phyloP scores from a whole-genome alignment of 2,329 filamentous ascomycete species.

The Penicillium sp. region DNA sequence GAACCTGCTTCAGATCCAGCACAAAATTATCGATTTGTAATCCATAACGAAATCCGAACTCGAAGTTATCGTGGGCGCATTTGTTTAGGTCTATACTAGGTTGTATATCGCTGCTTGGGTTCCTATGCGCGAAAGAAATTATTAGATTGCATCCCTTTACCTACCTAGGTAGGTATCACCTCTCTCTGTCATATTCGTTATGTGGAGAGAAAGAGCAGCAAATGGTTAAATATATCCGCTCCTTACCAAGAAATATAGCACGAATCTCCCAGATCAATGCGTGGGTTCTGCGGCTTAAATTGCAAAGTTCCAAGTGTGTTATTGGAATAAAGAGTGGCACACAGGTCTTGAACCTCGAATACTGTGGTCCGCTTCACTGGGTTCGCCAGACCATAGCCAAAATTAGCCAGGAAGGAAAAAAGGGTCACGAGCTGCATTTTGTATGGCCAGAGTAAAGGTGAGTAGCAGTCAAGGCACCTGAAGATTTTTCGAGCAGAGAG shows the following conservation, averaged over 20 bases:
- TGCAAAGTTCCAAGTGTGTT: not conserved
- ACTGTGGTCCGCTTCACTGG: not conserved
- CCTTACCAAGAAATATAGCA: slow-evolving; percentile 7
- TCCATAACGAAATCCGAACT: slow-evolving; percentile 17
- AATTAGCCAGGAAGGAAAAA: not conserved
- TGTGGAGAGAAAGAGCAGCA: not conserved
- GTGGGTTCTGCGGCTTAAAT: not conserved
- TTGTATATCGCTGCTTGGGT: slow-evolving; percentile 2
- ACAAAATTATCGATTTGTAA: slow-evolving; percentile 13
- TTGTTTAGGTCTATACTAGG: slow-evolving; percentile 7
- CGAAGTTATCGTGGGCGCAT: slow-evolving; percentile 3
- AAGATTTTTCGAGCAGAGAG: not conserved
- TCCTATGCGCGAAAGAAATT: not conserved
- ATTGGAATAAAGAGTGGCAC: slow-evolving; percentile 1
- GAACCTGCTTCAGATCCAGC: slow-evolving; percentile 4
- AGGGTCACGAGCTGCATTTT: not conserved
- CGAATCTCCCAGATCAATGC: not conserved
- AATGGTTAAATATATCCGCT: not conserved
- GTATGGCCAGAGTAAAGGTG: not conserved
- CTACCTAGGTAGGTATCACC: not conserved
- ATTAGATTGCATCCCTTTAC: not conserved
- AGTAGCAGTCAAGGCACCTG: not conserved
- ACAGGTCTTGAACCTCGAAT: not conserved
- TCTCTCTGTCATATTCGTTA: not conserved
- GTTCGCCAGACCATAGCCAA: not conserved